A percentile compares a stretch with the other conserved stretches of the same genome.
Conservation (phyloP, 1,139 yeast genomes). For the Geotrichum macrosporum region DNA sequence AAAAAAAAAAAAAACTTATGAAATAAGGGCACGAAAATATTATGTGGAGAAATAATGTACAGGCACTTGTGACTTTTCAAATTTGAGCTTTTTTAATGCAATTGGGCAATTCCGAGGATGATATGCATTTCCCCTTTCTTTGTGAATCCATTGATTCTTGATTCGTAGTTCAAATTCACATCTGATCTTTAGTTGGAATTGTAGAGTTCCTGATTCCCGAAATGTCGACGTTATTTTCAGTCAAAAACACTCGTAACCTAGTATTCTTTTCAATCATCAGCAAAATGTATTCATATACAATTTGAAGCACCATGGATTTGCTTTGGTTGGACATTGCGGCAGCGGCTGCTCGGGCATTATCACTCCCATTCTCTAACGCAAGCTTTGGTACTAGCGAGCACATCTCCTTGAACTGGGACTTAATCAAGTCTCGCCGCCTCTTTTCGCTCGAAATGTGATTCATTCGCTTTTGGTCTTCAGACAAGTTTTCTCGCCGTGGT, state of each 20-base stretch:
- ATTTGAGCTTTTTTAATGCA: no score
- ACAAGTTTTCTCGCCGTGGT: constrained; percentile 44
- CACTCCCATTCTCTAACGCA: constrained; percentile 20
- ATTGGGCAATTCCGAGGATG: no score
- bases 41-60: no score
- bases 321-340: constrained; percentile 23
- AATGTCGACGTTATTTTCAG: constrained; percentile 3
- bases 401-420: constrained; percentile 42
- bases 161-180: background rate
- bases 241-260: constrained; percentile 7
- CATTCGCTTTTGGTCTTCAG: constrained; percentile 62
- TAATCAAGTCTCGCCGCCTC: constrained; percentile 66
- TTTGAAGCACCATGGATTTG: constrained; percentile 40
- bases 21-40: no score
- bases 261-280: constrained; percentile 29
- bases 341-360: no score
- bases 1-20: no score
- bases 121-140: no score
- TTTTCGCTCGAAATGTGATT: constrained; percentile 77
- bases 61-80: no score
- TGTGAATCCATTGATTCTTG: background rate
- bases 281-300: constrained; percentile 34
- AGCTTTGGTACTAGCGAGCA: constrained; percentile 39
- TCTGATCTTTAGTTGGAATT: constrained; percentile 4
- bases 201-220: constrained; percentile 15